These are phyloP conservation scores for Camillea tinctor DNA, from an alignment of 2,329 filamentous ascomycete genomes.

Conservation along the genomic window DNA sequence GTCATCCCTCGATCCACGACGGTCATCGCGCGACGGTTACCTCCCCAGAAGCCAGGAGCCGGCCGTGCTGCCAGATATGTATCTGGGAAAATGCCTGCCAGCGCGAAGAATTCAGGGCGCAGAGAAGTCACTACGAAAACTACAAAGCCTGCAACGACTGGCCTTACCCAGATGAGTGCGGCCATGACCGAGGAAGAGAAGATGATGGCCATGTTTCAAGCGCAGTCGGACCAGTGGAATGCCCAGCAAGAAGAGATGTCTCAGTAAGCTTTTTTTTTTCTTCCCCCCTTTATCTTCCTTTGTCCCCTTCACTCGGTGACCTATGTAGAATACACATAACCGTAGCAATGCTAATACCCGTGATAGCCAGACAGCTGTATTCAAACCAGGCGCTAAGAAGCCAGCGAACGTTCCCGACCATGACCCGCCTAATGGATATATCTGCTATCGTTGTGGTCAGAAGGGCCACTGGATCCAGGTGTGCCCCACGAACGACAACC, in stretches of 20 bases:
- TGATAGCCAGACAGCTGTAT: constrained; percentile 59
- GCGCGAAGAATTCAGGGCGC: constrained; percentile 76
- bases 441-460: constrained; percentile 93
- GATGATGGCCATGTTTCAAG: constrained; percentile 87
- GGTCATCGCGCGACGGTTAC: constrained; percentile 83
- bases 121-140: constrained; percentile 62
- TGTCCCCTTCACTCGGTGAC: no score
- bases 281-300: no score
- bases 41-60: constrained; percentile 79
- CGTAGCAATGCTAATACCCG: constrained; percentile 7
- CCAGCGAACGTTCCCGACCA: constrained; percentile 82
- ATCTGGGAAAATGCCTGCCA: constrained; percentile 89
- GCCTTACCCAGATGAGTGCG: constrained; percentile 66
- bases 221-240: constrained; percentile 88
- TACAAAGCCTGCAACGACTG: constrained; percentile 56
- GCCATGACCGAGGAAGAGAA: constrained; percentile 92
- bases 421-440: constrained; percentile 88
- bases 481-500: constrained; percentile 97
- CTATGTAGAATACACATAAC: no score
- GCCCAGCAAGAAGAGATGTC: constrained; percentile 92
- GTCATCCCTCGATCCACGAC: constrained; percentile 94
- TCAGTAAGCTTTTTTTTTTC: constrained; percentile 54
- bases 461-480: constrained; percentile 99
- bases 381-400: constrained; percentile 62
- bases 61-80: constrained; percentile 94